Evolutionary conservation across 768 basidiomycete genomes (phyloP).

Genomic region (Daedaleopsis sinensis): DNA sequence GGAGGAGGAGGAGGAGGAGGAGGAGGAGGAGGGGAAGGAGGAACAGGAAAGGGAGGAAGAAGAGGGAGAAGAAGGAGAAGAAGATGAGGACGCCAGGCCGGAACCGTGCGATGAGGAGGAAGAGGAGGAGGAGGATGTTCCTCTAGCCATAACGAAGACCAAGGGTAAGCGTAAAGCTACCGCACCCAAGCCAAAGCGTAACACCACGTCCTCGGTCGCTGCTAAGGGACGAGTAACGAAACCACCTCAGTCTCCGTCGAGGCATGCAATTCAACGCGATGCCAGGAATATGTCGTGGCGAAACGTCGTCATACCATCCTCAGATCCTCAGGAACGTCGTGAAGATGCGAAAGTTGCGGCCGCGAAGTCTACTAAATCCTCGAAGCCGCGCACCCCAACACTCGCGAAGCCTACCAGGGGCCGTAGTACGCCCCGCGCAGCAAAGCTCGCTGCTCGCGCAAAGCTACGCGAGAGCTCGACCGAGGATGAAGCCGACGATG

Average conservation of each 20-base stretch:
- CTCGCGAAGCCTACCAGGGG: background rate
- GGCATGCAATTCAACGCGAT: conserved; percentile 5
- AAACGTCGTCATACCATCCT: conserved; percentile 53
- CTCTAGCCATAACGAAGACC: conserved; percentile 38
- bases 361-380: conserved; percentile 10
- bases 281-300: conserved; percentile 8
- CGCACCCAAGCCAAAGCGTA: background rate
- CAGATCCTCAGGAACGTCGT: conserved; percentile 57
- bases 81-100: conserved; percentile 38
- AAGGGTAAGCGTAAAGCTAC: conserved; percentile 20
- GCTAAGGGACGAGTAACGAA: background rate
- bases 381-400: background rate
- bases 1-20: conserved; percentile 39
- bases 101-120: conserved; percentile 39
- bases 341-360: conserved; percentile 10
- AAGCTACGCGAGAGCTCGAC: conserved; percentile 13
- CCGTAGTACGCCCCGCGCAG: conserved; percentile 8
- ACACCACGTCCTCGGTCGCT: background rate
- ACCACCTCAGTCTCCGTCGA: conserved; percentile 6
- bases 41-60: conserved; percentile 35
- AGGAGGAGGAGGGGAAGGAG: conserved; percentile 15
- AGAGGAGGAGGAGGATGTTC: conserved; percentile 47
- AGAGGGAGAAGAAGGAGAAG: conserved; percentile 33
- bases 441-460: conserved; percentile 8
- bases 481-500: conserved; percentile 40